phyloP scores from a whole-genome alignment of 129 eudicot species.

The Lactuca saligna region DNA sequence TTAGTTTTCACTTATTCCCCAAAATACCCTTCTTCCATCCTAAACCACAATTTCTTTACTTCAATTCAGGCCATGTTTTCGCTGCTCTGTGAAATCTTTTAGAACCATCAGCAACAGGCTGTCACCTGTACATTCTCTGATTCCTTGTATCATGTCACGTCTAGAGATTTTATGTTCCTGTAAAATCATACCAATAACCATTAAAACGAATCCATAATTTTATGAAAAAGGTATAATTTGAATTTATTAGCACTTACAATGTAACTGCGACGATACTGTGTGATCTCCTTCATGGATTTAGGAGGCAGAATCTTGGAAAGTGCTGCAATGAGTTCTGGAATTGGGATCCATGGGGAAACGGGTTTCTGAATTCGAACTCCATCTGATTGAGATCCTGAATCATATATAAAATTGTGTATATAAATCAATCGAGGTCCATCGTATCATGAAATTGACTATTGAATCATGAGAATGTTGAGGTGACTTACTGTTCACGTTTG shows the following conservation, averaged over 20 bases:
- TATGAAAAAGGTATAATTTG: not conserved
- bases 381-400: slow-evolving; percentile 29
- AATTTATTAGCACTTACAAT: slow-evolving; percentile 36
- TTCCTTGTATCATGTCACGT: slow-evolving; percentile 42
- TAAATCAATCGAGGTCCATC: not conserved
- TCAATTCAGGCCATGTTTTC: not conserved
- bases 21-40: slow-evolving; percentile 6
- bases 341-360: slow-evolving; percentile 76
- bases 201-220: not conserved
- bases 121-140: slow-evolving; percentile 54
- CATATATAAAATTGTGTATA: not conserved
- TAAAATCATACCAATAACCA: not conserved
- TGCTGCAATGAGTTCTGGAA: slow-evolving; percentile 52
- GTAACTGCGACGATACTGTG: slow-evolving; percentile 43
- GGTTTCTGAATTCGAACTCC: slow-evolving; percentile 37
- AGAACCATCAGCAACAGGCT: slow-evolving; percentile 44
- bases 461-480: not conserved
- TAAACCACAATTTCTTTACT: not conserved
- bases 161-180: slow-evolving; percentile 63
- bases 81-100: slow-evolving; percentile 34
- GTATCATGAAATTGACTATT: not conserved
- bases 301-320: slow-evolving; percentile 64
- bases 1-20: slow-evolving; percentile 6
- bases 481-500: slow-evolving; percentile 32
- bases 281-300: slow-evolving; percentile 39